These are phyloP conservation scores for Hyaloperonospora arabidopsidis DNA, from an alignment of 352 stramenopile genomes.

Conservation along the genomic window DNA sequence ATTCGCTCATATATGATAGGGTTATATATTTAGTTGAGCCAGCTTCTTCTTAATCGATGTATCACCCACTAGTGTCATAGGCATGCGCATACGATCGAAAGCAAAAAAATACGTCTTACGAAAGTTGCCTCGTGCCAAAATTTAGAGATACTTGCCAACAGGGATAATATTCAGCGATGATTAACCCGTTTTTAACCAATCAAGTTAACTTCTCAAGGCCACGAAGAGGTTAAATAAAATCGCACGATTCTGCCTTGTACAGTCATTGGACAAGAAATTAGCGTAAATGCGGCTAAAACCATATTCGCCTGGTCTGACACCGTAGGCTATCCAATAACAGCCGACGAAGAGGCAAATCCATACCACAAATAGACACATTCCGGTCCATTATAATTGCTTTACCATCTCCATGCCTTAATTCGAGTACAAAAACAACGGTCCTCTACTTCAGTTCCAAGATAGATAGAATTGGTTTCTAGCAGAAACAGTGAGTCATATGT, in stretches of 20 bases:
- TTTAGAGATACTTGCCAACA: conserved; percentile 67
- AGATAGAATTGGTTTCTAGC: conserved; percentile 81
- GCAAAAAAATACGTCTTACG: conserved; percentile 76
- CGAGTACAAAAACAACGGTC: conserved; percentile 51
- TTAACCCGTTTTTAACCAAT: conserved; percentile 79
- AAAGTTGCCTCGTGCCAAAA: conserved; percentile 66
- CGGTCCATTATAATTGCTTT: conserved; percentile 59
- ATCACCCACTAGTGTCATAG: conserved; percentile 68
- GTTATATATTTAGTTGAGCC: conserved; percentile 49
- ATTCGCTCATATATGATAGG: conserved; percentile 29
- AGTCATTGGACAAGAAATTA: conserved; percentile 71
- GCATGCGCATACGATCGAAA: conserved; percentile 75
- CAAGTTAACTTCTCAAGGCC: conserved; percentile 68
- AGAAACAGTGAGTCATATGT: conserved; percentile 75
- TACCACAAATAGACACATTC: conserved; percentile 78
- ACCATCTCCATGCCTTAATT: conserved; percentile 41
- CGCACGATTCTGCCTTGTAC: conserved; percentile 68
- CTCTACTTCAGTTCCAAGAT: conserved; percentile 70
- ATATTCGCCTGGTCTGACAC: conserved; percentile 49
- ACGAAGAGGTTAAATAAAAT: conserved; percentile 85
- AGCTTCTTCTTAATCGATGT: conserved; percentile 54
- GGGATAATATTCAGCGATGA: conserved; percentile 82
- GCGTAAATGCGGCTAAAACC: conserved; percentile 48
- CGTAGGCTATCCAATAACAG: no score
- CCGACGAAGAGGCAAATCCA: conserved; percentile 72